phyloP scores from a whole-genome alignment of 1,284 basidiomycete genomes.

The Paramarasmius palmivorus region DNA sequence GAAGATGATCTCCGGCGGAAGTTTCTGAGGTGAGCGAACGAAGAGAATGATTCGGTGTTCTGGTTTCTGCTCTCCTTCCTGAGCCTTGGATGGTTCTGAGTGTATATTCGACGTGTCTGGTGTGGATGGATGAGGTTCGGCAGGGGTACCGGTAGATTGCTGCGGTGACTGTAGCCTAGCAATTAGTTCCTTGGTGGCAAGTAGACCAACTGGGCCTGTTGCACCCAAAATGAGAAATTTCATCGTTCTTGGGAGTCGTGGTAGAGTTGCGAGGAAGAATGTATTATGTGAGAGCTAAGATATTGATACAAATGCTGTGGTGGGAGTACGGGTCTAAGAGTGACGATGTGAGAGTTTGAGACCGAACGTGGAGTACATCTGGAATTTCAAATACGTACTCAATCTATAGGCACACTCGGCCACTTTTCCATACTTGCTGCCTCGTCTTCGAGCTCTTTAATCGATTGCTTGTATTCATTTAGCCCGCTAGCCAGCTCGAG shows the following conservation, averaged over 20 bases:
- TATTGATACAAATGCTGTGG: not conserved
- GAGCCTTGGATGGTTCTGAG: too few species aligned
- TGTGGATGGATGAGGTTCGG: too few species aligned
- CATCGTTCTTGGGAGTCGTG: conserved; percentile 24
- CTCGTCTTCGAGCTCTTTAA: conserved; percentile 45
- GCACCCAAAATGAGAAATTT: conserved; percentile 51
- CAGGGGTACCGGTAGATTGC: too few species aligned
- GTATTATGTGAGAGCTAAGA: not conserved
- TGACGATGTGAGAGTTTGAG: not conserved
- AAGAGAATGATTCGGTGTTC: conserved; percentile 47
- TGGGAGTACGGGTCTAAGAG: too few species aligned
- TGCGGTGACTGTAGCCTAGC: not conserved
- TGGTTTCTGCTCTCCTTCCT: not conserved
- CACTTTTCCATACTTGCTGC: conserved; percentile 19
- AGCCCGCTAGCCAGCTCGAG: conserved; percentile 43
- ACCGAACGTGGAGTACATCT: not conserved
- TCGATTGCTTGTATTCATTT: conserved; percentile 53
- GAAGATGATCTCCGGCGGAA: conserved; percentile 48
- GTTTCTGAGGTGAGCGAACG: conserved; percentile 60
- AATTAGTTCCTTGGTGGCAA: conserved; percentile 45
- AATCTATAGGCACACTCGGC: conserved; percentile 5
- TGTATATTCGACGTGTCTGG: too few species aligned
- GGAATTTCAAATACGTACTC: not conserved
- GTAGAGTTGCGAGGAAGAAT: not conserved
- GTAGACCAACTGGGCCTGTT: conserved; percentile 59